These are phyloP conservation scores for Phaseolus lunatus DNA, from an alignment of 306 rosid genomes.

Conservation along the genomic window DNA sequence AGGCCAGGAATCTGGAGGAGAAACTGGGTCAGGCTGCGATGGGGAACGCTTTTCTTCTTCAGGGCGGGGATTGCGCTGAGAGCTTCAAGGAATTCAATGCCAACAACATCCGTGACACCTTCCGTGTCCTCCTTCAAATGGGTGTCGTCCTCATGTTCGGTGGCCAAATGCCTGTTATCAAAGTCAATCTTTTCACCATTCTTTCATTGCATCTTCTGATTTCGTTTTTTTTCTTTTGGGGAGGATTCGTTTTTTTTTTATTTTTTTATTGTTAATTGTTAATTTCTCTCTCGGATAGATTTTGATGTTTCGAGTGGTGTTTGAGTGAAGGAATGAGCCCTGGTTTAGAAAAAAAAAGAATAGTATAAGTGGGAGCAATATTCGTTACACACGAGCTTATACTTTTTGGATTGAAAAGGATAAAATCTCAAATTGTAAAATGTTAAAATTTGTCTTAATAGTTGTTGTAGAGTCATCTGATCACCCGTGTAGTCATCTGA, in stretches of 20 bases:
- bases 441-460: not conserved
- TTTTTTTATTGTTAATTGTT: not conserved
- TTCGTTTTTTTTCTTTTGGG: no score
- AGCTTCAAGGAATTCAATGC: constrained; percentile 86
- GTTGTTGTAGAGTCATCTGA: not conserved
- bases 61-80: constrained; percentile 76
- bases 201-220: not conserved
- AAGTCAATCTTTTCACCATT: constrained; percentile 38
- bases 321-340: not conserved
- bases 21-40: constrained; percentile 53
- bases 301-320: not conserved
- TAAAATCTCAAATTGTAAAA: no score
- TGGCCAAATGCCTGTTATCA: constrained; percentile 61
- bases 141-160: constrained; percentile 61
- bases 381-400: not conserved
- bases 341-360: not conserved
- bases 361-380: not conserved
- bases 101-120: constrained; percentile 57
- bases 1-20: constrained; percentile 55
- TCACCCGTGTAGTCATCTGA: no score
- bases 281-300: not conserved
- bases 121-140: constrained; percentile 61
- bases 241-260: no score
- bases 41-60: constrained; percentile 57
- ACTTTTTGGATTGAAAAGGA: not conserved